Base-by-base conservation (phyloP, 176 grass and related monocot genomes). In the Aegilops speltoides region DNA sequence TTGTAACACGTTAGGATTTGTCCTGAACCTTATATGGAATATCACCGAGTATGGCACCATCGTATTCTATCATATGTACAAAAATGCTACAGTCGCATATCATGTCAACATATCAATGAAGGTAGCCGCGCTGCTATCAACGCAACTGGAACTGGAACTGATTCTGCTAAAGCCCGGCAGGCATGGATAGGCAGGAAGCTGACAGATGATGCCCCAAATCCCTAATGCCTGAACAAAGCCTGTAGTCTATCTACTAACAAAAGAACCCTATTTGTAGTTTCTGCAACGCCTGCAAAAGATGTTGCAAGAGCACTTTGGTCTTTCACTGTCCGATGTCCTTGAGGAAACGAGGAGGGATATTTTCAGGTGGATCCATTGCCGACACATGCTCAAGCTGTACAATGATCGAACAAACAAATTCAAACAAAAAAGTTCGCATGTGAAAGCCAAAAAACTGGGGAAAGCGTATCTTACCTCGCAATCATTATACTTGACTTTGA, bases 371-470 rank as follows among this genome's bases (percentile, higher is more conserved):
- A 83, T 15, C 4, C 85, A 90, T 73, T 74, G 24, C 64, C 0
- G 89, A 83, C 57, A 90, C 84, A 4, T 20, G 0, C 20, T 62
- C 74, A 54, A 90, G 82, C 84, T 90, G 80, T 43, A 54, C 46
- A 79, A 60, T 79, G 32, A 16, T 56, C 33, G 65, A 83, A 6
- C 23, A 73, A 73, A 83, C 31, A 66, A 25, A 66, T 16, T 64
- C 40, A 22, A 56, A 65, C 4, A 79, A 87, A 11, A 33, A 32
- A 24, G 4, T 2, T 19, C 34, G 20, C 22, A 87, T 23, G 76
- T 4, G 1, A 66, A 4, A 72, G 9, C 25, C 82, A 48, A 48
- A 76, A 62, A 64, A 90, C 61, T 23, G 32, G 73, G 50, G 67
- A 23, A 5, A 4, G 26, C 5, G 14, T 10, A 52, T 45, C n/a